Percentiles rank a stretch among this genome's conserved stretches.
phyloP scores from a whole-genome alignment of 2,329 filamentous ascomycete species.

The Microdochium trichocladiopsis region DNA sequence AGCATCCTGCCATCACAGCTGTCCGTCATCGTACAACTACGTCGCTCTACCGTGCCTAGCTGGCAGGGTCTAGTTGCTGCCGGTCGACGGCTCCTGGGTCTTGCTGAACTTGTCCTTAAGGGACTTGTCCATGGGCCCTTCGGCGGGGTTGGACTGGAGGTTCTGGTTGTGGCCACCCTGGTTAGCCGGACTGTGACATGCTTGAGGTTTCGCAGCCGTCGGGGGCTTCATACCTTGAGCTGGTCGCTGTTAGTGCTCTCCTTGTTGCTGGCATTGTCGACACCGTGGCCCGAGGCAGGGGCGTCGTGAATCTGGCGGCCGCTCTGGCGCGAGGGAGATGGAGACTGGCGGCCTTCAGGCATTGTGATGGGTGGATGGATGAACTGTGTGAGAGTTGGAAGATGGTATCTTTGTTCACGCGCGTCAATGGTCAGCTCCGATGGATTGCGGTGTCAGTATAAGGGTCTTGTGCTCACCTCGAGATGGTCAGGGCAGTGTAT shows the following conservation, averaged over 20 bases:
- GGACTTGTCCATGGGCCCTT: slow-evolving; percentile 53
- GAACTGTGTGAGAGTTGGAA: slow-evolving; percentile 2
- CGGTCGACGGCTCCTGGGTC: slow-evolving; percentile 12
- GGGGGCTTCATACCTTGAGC: slow-evolving; percentile 39
- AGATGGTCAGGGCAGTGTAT: too few species aligned
- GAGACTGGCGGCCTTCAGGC: slow-evolving; percentile 73
- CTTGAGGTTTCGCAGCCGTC: too few species aligned
- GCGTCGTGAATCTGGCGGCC: slow-evolving; percentile 56
- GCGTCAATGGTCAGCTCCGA: too few species aligned
- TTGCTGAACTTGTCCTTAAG: slow-evolving; percentile 56
- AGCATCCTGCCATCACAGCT: too few species aligned
- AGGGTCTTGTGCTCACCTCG: not conserved
- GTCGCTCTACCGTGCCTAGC: too few species aligned
- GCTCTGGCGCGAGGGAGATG: slow-evolving; percentile 61
- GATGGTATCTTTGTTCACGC: too few species aligned
- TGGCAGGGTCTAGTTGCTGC: not conserved
- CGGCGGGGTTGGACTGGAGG: slow-evolving; percentile 56
- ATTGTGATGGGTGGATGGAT: slow-evolving; percentile 46
- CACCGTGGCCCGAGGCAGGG: slow-evolving; percentile 49
- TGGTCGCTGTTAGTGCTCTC: slow-evolving; percentile 47
- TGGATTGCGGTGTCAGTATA: too few species aligned
- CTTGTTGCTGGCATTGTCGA: slow-evolving; percentile 44
- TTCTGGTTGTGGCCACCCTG: slow-evolving; percentile 22
- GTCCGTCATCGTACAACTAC: too few species aligned
- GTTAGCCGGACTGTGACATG: not conserved